Percentiles rank a stretch among this genome's conserved stretches.
These are phyloP conservation scores for Debaryomyces prosopidis DNA, from an alignment of 805 yeast species.

Conservation along the genomic window DNA sequence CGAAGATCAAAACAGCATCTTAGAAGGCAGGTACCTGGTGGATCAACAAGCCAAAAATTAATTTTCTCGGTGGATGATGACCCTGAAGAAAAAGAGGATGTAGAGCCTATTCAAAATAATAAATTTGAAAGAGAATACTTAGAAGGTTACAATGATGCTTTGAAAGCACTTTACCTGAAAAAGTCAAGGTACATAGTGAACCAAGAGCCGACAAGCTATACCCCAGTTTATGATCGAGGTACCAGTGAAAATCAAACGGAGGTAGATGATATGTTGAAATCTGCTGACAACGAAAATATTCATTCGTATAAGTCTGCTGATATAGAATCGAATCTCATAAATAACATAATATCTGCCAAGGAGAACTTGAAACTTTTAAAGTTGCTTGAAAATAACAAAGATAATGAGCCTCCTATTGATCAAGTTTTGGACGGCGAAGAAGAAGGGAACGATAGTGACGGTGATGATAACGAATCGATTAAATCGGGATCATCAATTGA, in stretches of 20 bases:
- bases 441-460: conserved; percentile 19
- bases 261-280: neutral
- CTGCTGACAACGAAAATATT: neutral
- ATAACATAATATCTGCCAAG: conserved; percentile 21
- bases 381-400: conserved; percentile 9
- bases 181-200: conserved; percentile 9
- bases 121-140: conserved; percentile 44
- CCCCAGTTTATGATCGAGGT: conserved; percentile 4
- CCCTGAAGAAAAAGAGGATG: conserved; percentile 58
- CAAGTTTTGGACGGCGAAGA: conserved; percentile 29
- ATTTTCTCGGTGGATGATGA: conserved; percentile 84
- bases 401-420: conserved; percentile 19
- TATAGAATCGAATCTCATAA: conserved; percentile 12
- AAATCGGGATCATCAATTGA: conserved; percentile 58
- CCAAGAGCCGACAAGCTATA: neutral
- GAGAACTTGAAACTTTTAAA: conserved; percentile 17
- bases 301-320: neutral
- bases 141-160: conserved; percentile 75
- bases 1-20: conserved; percentile 32
- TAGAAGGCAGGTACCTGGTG: conserved; percentile 22
- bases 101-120: conserved; percentile 40
- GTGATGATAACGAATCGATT: conserved; percentile 25
- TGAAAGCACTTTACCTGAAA: conserved; percentile 40
- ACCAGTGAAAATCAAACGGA: neutral
- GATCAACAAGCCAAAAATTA: conserved; percentile 21